phyloP scores from a whole-genome alignment of 1,284 basidiomycete species.

The Sporisorium reilianum region DNA sequence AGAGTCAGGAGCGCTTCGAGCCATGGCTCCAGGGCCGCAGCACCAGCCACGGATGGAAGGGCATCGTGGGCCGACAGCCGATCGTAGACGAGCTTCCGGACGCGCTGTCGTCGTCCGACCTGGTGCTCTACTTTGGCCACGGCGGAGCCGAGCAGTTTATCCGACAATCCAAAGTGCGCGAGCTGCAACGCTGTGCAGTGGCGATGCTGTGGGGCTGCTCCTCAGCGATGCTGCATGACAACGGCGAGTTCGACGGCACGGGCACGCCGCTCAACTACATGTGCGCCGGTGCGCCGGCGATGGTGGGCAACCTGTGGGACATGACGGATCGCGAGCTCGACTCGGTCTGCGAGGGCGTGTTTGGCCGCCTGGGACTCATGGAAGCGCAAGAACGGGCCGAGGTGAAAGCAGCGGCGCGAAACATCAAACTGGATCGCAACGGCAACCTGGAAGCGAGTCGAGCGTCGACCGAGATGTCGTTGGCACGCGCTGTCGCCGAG shows the following conservation, averaged over 20 bases:
- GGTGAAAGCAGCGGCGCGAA: constrained; percentile 28
- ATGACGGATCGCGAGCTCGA: constrained; percentile 98
- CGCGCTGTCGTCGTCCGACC: constrained; percentile 54
- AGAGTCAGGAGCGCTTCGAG: constrained; percentile 85
- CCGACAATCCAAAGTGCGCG: constrained; percentile 80
- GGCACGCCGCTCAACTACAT: constrained; percentile 95
- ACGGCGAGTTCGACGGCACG: constrained; percentile 90
- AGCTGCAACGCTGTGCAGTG: constrained; percentile 84
- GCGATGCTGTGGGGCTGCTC: constrained; percentile 99
- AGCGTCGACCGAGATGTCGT: constrained; percentile 71
- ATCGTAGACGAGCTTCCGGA: constrained; percentile 57
- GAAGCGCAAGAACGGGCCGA: constrained; percentile 47
- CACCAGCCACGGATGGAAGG: constrained; percentile 82
- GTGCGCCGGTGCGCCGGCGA: constrained; percentile 91
- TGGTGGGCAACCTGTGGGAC: constrained; percentile 97
- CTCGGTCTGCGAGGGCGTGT: constrained; percentile 85
- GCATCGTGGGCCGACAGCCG: constrained; percentile 79
- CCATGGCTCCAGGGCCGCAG: constrained; percentile 75
- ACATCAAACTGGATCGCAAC: constrained; percentile 25
- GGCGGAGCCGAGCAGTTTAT: constrained; percentile 95
- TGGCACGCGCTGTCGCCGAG: constrained; percentile 83
- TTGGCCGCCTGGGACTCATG: constrained; percentile 79
- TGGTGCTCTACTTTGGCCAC: constrained; percentile 87
- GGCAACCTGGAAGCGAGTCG: constrained; percentile 32
- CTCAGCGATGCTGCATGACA: constrained; percentile 85